Base-by-base conservation (phyloP, 176 grass and related monocot genomes). In the Hyparrhenia diplandra region DNA sequence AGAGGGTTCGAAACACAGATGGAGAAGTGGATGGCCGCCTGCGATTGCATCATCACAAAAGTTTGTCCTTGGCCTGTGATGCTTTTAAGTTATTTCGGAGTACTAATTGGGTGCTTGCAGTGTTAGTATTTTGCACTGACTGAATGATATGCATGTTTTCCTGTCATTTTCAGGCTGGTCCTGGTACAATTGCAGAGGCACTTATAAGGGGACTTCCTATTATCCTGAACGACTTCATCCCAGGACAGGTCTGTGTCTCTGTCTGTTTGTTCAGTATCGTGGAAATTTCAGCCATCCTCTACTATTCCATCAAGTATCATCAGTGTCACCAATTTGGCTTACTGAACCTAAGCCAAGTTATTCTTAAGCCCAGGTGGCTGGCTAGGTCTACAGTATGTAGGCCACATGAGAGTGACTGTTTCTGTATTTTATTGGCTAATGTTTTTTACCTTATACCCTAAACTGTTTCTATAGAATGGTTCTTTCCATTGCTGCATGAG, bases 31-130 rank as follows among this genome's bases (percentile, higher is more conserved):
- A 97, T 97, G 91, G 85, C 72, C 11, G 80, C 91, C 81, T 97
- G 94, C 42, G 94, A 97, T 60, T 97, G 94, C 82, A 94, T 97
- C 83, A 91, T 94, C 69, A 97, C 91, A 13, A 97, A 94, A 87
- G 94, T 87, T 68, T 32, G 16, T 70, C 64, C 55, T 10, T 8
- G 18, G 31, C 39, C 5, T 30, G 45, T 39, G 10, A 8, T 14
- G n/a, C 5, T 45, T 52, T 36, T 0, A 61, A 9, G 20, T 52
- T 52, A 52, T 52, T 51, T 52, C 0, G 14, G 12, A 37, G 0
- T 39, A 12, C 73, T 45, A 49, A 28, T 51, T 55, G 20, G 14
- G 52, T 9, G 21, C 3, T 55, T 57, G 54, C 20, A 57, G 8
- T 57, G 20, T 4, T 57, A 23, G 0, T 59, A 0, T 59, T 59